Conservation (phyloP, 2,329 filamentous ascomycete species). For the Helminthosporium solani region DNA sequence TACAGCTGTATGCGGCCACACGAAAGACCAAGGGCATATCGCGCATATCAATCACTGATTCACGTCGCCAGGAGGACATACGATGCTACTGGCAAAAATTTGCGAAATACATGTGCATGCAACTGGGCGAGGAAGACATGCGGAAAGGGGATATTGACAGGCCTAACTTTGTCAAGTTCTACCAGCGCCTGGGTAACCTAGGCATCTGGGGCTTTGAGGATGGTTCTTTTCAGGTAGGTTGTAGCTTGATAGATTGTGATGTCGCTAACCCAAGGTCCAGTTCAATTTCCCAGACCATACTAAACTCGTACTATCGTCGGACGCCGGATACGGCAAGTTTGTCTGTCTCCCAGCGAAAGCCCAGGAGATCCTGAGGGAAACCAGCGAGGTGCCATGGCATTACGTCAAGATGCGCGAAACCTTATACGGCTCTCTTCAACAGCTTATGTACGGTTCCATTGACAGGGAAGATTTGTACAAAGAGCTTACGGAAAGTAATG, state of each 20-base stretch:
- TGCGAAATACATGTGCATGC: constrained; percentile 65
- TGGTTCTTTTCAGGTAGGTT: constrained; percentile 69
- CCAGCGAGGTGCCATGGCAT: constrained; percentile 63
- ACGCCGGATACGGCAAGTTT: constrained; percentile 75
- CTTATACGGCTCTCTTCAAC: constrained; percentile 70
- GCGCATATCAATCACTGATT: constrained; percentile 61
- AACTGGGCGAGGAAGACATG: constrained; percentile 48
- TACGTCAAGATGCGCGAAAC: constrained; percentile 70
- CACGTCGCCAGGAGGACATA: constrained; percentile 57
- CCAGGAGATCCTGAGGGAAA: constrained; percentile 62
- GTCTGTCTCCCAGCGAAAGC: constrained; percentile 74
- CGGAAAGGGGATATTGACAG: constrained; percentile 49
- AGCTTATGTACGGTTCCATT: constrained; percentile 63
- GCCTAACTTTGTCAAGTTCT: constrained; percentile 69
- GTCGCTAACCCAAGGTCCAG: constrained; percentile 43
- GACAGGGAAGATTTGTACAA: constrained; percentile 51
- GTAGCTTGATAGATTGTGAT: constrained; percentile 1
- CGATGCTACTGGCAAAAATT: constrained; percentile 67
- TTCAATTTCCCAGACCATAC: constrained; percentile 90
- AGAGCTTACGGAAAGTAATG: constrained; percentile 67
- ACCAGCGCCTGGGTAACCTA: constrained; percentile 77
- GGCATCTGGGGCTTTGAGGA: constrained; percentile 81
- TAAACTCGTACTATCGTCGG: constrained; percentile 74
- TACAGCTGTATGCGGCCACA: constrained; percentile 75
- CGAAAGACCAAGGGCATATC: constrained; percentile 61